Evolutionary conservation across 2,329 filamentous ascomycete genomes (phyloP).

Genomic region (Colletotrichum limetticola): DNA sequence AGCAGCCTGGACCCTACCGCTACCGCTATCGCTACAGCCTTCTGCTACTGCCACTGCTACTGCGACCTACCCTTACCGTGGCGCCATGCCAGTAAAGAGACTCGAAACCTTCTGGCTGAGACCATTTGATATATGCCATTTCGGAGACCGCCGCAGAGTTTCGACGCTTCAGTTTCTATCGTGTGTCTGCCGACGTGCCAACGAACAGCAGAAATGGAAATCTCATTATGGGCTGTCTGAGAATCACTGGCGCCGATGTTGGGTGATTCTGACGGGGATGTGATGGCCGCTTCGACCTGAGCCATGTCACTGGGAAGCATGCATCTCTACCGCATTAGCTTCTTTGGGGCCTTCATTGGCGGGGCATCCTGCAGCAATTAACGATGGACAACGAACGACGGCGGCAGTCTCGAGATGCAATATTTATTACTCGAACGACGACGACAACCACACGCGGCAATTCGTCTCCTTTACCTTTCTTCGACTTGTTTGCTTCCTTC

Average conservation of each 20-base stretch:
- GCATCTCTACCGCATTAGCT: constrained; percentile 21
- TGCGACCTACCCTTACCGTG: neutral
- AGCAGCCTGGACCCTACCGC: constrained; percentile 19
- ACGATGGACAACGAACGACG: constrained; percentile 21
- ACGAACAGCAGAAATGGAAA: neutral
- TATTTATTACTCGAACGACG: constrained; percentile 15
- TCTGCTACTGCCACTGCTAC: neutral
- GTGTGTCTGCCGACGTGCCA: neutral
- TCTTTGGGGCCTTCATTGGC: constrained; percentile 24
- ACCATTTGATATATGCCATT: neutral
- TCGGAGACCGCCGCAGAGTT: neutral
- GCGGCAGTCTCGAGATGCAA: constrained; percentile 19
- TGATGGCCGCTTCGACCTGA: constrained; percentile 13
- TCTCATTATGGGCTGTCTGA: neutral
- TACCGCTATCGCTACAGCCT: neutral
- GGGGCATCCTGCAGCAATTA: constrained; percentile 29
- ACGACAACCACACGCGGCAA: neutral
- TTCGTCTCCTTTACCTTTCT: neutral
- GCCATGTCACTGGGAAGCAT: constrained; percentile 22
- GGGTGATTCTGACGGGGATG: constrained; percentile 14
- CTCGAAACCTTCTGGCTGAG: neutral
- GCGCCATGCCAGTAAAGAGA: neutral
- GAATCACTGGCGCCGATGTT: neutral
- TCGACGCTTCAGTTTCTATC: neutral
- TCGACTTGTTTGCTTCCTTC: neutral